Conservation (phyloP, 768 basidiomycete species). For the Panus rudis region DNA sequence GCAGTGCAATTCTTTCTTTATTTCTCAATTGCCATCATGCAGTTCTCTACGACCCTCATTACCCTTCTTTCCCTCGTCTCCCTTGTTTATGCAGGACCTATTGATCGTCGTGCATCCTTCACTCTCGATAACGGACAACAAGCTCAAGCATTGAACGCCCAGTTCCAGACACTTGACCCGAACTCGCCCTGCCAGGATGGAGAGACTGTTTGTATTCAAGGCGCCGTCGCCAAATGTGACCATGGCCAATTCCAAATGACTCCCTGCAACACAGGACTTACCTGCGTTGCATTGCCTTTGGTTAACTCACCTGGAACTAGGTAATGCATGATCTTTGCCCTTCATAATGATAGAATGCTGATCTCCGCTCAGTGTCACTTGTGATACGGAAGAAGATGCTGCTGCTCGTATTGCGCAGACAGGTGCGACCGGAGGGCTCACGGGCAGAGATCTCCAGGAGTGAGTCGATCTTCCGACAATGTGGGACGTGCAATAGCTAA, state of each 20-base stretch:
- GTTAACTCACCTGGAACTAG: conserved; percentile 26
- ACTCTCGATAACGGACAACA: conserved; percentile 18
- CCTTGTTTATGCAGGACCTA: conserved; percentile 8
- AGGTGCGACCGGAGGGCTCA: conserved; percentile 15
- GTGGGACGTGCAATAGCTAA: too few species aligned
- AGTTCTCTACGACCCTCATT: conserved; percentile 7
- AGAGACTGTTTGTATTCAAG: conserved; percentile 13
- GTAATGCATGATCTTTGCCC: conserved; percentile 5
- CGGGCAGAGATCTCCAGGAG: too few species aligned
- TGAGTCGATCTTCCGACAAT: too few species aligned
- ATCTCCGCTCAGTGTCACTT: conserved; percentile 16
- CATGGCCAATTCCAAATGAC: conserved; percentile 11
- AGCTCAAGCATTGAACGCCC: conserved; percentile 18
- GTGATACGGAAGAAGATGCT: conserved; percentile 19
- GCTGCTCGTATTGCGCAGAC: conserved; percentile 13
- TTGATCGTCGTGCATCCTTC: conserved; percentile 23
- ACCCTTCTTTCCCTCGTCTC: conserved; percentile 9
- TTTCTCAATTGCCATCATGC: conserved; percentile 13
- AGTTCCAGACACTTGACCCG: conserved; percentile 14
- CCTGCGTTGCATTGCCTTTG: conserved; percentile 23
- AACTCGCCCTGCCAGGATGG: conserved; percentile 30
- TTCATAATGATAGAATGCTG: not conserved
- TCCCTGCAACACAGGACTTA: conserved; percentile 7
- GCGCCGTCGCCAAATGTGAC: conserved; percentile 16
- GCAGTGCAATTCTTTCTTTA: too few species aligned